Evolutionary conservation across 2,329 filamentous ascomycete genomes (phyloP), one percentile per base, ranked within the genome.

Genomic region (Cryphonectria japonica): DNA sequence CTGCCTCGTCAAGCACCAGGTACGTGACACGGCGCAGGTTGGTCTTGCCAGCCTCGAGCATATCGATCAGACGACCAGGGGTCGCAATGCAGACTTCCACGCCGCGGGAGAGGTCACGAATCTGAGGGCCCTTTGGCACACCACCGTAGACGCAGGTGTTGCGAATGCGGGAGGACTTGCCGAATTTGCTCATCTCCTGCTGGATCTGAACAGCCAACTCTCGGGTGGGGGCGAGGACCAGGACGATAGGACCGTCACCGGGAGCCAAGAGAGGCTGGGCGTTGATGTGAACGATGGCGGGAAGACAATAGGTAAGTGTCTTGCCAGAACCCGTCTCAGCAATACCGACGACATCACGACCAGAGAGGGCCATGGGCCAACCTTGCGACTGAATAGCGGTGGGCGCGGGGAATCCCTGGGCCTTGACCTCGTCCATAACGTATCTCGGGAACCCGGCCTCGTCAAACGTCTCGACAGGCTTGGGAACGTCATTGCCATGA

Each of bases 71-170:
- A 87, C 96, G 95, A 80, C 96, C 96, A 39, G 96, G 96, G 26
- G 96, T 99, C 75, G 96, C 96, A 83, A 99, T 99, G 87, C 94
- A 97, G 76, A 99, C 96, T 85, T 99, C 96, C 68, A 98, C 96
- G 84, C 96, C 96, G 77, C 95, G 92, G 76, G 93, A 90, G 69
- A 99, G 91, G 78, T 99, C 96, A 75, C 96, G 93, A 76, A 98
- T 98, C 83, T 99, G 96, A 75, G 93, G 93, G 70, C 96, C 96
- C 87, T 97, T 98, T 78, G 96, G 96, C 57, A 99, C 96, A 91
- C 96, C 96, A 83, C 96, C 96, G 83, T 99, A 99, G 73, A 99
- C 95, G 82, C 96, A 99, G 54, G 96, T 98, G 86, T 98, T 98
- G 82, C 96, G 92, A 78, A 99, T 98, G 78, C 95, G 93, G 60